Evolutionary conservation across 1,139 yeast genomes (phyloP).

Genomic region (Yamadazyma atlantica): DNA sequence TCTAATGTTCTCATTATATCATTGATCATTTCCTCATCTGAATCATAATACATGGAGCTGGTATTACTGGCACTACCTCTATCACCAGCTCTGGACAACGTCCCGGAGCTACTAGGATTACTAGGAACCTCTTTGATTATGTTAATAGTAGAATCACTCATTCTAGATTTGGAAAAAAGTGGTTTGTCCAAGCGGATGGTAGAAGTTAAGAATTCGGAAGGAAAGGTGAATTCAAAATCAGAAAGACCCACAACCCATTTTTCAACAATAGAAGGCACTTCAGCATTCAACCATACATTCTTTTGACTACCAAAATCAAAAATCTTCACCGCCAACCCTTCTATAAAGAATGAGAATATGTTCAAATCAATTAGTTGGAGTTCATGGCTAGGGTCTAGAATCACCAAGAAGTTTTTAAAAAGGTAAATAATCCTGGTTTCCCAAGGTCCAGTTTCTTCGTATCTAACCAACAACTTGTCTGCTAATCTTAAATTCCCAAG

Average conservation of each 20-base stretch:
- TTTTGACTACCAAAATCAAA: neutral
- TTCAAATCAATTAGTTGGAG: slow-evolving; percentile 6
- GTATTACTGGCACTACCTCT: neutral
- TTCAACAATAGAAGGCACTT: slow-evolving; percentile 31
- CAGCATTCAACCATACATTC: slow-evolving; percentile 21
- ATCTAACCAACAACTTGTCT: slow-evolving; percentile 27
- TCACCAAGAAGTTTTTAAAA: slow-evolving; percentile 33
- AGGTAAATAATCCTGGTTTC: slow-evolving; percentile 25
- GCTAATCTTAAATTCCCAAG: slow-evolving; percentile 40
- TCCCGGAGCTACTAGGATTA: neutral
- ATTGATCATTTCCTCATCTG: slow-evolving; percentile 11
- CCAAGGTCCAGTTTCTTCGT: slow-evolving; percentile 7
- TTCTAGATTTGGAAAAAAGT: neutral
- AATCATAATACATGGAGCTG: slow-evolving; percentile 6
- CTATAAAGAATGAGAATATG: slow-evolving; percentile 7
- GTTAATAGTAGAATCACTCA: slow-evolving; percentile 12
- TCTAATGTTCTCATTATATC: slow-evolving; percentile 10
- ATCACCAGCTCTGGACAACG: neutral
- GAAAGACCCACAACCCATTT: slow-evolving; percentile 48
- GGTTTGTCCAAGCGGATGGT: slow-evolving; percentile 20
- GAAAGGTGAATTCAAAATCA: slow-evolving; percentile 32
- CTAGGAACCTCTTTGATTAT: slow-evolving; percentile 5
- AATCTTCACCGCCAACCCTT: slow-evolving; percentile 9
- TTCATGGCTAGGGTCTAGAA: slow-evolving; percentile 8
- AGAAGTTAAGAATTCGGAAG: slow-evolving; percentile 38